Conservation (phyloP, 2,329 filamentous ascomycete species). For the Aspergillus arachidicola region DNA sequence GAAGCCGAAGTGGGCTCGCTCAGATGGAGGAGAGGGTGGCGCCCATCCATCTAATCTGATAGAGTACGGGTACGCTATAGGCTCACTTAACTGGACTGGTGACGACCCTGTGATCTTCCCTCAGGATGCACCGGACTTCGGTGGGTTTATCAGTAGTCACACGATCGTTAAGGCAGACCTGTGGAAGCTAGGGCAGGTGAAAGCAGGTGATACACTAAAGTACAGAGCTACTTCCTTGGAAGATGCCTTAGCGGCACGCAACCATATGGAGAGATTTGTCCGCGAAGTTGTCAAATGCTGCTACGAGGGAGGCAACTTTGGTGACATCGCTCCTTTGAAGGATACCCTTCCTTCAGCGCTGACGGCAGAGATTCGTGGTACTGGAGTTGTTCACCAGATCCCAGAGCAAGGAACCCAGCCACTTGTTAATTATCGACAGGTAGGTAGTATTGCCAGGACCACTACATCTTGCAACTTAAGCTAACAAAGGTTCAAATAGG, state of each 20-base stretch:
- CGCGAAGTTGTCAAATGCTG: constrained; percentile 46
- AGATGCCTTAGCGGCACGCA: constrained; percentile 52
- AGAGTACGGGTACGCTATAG: constrained; percentile 63
- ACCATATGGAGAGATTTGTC: constrained; percentile 50
- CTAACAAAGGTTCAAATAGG: constrained; percentile 37
- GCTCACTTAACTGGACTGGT: constrained; percentile 63
- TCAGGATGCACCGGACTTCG: constrained; percentile 62
- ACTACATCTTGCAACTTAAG: neutral
- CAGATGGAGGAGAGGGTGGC: constrained; percentile 64
- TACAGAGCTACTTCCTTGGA: constrained; percentile 56
- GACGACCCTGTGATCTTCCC: constrained; percentile 64
- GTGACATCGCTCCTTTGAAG: constrained; percentile 35
- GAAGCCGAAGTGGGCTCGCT: constrained; percentile 60
- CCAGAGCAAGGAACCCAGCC: constrained; percentile 39
- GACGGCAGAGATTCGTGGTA: constrained; percentile 25
- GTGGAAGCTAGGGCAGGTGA: constrained; percentile 65
- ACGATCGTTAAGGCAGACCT: constrained; percentile 61
- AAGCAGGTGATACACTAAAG: constrained; percentile 58
- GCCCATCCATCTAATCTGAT: constrained; percentile 63
- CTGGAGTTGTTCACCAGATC: constrained; percentile 39
- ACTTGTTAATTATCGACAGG: constrained; percentile 45
- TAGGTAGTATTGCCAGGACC: constrained; percentile 13
- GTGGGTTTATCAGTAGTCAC: constrained; percentile 60
- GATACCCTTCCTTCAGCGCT: constrained; percentile 24
- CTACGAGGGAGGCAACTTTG: constrained; percentile 33